A percentile compares a stretch with the other conserved stretches of the same genome.
These are phyloP conservation scores for Podospora pseudopauciseta DNA, from an alignment of 495 filamentous ascomycete species.

Conservation along the genomic window DNA sequence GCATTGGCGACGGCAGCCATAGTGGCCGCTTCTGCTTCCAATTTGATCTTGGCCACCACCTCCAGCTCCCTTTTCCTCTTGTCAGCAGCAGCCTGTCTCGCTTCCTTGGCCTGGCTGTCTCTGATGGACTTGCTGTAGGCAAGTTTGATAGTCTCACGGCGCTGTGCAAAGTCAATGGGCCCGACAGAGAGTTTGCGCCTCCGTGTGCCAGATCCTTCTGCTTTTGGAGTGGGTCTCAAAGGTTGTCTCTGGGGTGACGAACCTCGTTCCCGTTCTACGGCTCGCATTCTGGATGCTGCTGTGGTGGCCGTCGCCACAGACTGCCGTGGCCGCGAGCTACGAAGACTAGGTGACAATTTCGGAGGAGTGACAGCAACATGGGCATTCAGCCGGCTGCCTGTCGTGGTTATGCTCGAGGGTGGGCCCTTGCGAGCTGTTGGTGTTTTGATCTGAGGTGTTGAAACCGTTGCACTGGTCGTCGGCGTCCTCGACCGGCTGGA, in stretches of 20 bases:
- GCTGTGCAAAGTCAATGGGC: conserved; percentile 72
- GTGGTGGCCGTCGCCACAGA: conserved; percentile 72
- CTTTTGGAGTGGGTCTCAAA: conserved; percentile 35
- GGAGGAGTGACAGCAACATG: conserved; percentile 49
- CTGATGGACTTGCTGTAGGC: conserved; percentile 75
- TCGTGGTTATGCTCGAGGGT: conserved; percentile 29
- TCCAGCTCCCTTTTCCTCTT: conserved; percentile 41
- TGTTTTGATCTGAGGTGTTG: conserved; percentile 37
- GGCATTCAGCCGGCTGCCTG: conserved; percentile 47
- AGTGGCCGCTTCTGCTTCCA: conserved; percentile 32
- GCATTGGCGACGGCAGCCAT: conserved; percentile 25
- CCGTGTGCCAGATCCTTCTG: conserved; percentile 34
- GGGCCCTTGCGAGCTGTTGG: conserved; percentile 35
- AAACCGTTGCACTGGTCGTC: conserved; percentile 31
- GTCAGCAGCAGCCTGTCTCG: conserved; percentile 41
- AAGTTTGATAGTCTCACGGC: conserved; percentile 71
- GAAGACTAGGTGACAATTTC: conserved; percentile 63
- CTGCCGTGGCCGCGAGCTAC: conserved; percentile 77
- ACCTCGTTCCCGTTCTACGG: conserved; percentile 42
- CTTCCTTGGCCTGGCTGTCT: conserved; percentile 61
- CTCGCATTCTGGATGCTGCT: conserved; percentile 59
- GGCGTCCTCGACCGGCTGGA: conserved; percentile 35
- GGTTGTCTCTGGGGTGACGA: conserved; percentile 37
- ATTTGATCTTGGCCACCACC: conserved; percentile 34
- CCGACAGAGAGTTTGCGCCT: conserved; percentile 54